Evolutionary conservation across 2,329 filamentous ascomycete species (phyloP).

Genomic region (Paecilomyces sp.): DNA sequence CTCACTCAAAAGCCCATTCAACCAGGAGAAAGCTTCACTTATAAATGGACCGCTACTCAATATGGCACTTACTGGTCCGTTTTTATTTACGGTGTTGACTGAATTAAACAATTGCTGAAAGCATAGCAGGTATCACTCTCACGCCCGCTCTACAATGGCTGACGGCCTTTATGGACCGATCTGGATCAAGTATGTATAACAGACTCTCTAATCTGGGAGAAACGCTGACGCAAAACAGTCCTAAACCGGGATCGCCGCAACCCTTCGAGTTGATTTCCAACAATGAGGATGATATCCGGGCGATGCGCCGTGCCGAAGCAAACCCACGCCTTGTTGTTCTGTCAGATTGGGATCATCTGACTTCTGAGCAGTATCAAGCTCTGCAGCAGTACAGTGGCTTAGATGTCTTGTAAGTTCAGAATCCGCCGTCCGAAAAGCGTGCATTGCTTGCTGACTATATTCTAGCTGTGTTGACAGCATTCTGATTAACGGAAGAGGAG

Average conservation of each 20-base stretch:
- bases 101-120: not conserved
- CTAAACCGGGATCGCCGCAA: conserved; percentile 20
- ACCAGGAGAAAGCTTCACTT: conserved; percentile 43
- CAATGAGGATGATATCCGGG: conserved; percentile 28
- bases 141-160: conserved; percentile 48
- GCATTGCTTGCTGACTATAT: conserved; percentile 9
- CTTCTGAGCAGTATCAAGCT: conserved; percentile 38
- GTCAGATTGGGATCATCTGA: conserved; percentile 51
- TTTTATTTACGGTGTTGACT: not conserved
- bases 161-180: conserved; percentile 52
- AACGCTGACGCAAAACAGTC: conserved; percentile 36
- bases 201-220: not conserved
- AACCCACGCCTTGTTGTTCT: conserved; percentile 44
- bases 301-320: conserved; percentile 45
- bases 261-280: conserved; percentile 47
- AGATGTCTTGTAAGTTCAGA: conserved; percentile 12
- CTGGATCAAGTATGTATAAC: conserved; percentile 15
- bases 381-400: conserved; percentile 17
- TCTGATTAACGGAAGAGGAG: conserved; percentile 54
- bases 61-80: conserved; percentile 50
- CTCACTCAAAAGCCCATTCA: conserved; percentile 48
- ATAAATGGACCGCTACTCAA: conserved; percentile 48
- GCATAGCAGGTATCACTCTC: conserved; percentile 39
- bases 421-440: not conserved
- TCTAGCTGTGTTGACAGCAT: conserved; percentile 53